phyloP scores from a whole-genome alignment of 75 land plant species.

The Cupressus sempervirens region DNA sequence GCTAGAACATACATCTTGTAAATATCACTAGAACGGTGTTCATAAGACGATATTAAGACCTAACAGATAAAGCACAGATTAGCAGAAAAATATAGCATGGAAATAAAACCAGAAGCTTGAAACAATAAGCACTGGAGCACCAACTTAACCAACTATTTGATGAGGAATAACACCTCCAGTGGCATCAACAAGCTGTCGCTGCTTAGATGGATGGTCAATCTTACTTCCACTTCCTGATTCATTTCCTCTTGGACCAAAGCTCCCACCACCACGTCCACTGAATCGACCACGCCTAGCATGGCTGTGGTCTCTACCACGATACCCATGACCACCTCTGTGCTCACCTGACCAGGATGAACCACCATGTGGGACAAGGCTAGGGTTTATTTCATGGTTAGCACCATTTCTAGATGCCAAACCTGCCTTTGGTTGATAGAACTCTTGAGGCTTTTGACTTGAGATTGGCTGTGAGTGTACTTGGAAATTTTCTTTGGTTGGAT shows the following conservation, averaged over 20 bases:
- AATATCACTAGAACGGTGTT: background rate
- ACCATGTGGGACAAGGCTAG: background rate
- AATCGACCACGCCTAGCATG: conserved; percentile 23
- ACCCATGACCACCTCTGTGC: conserved; percentile 4
- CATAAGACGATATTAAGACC: background rate
- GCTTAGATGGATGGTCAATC: conserved; percentile 20
- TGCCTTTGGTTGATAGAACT: conserved; percentile 15
- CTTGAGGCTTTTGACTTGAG: conserved; percentile 11
- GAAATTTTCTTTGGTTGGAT: background rate
- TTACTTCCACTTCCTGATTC: conserved; percentile 22
- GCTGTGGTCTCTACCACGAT: conserved; percentile 20
- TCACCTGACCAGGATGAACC: conserved; percentile 20
- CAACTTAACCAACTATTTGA: conserved; percentile 28
- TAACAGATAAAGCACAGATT: conserved; percentile 2
- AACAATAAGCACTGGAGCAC: background rate
- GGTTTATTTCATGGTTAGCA: conserved; percentile 3
- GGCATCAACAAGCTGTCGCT: conserved; percentile 29
- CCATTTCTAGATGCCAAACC: conserved; percentile 4
- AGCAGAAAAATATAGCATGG: background rate
- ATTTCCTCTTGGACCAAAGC: conserved; percentile 2
- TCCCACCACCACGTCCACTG: conserved; percentile 15
- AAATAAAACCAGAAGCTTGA: conserved; percentile 3
- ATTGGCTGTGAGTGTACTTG: conserved; percentile 9
- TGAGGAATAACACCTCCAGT: conserved; percentile 31
- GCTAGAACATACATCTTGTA: background rate